A percentile compares a stretch with the other conserved stretches of the same genome.
Evolutionary conservation across 1,284 basidiomycete species (phyloP).

Genomic region (Mycosarcoma maydis): DNA sequence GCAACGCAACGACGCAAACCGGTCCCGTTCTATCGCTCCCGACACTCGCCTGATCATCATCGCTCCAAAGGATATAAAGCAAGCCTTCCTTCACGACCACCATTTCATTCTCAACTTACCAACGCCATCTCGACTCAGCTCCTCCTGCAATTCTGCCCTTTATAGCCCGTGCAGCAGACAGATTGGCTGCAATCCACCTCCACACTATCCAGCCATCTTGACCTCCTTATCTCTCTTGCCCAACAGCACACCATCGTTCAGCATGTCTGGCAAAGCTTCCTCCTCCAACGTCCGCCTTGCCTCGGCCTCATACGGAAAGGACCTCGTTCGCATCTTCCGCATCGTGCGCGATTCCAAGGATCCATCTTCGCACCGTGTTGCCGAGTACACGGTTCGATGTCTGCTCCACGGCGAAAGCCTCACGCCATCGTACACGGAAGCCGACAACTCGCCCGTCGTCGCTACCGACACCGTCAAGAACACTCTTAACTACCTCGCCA

Average conservation of each 20-base stretch:
- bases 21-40: neutral
- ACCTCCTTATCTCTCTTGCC: neutral
- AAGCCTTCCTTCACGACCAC: neutral
- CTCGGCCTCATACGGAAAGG: slow-evolving; percentile 58
- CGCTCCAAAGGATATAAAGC: slow-evolving; percentile 4
- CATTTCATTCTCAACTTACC: neutral
- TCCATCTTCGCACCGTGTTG: slow-evolving; percentile 45
- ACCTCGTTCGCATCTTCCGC: slow-evolving; percentile 58
- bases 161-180: too few species aligned
- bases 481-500: slow-evolving; percentile 75
- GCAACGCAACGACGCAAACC: neutral
- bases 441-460: slow-evolving; percentile 59
- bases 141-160: too few species aligned
- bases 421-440: slow-evolving; percentile 49
- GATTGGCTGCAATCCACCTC: too few species aligned
- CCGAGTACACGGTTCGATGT: slow-evolving; percentile 57
- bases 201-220: too few species aligned
- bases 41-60: slow-evolving; percentile 8
- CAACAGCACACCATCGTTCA: neutral
- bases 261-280: slow-evolving; percentile 45
- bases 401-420: slow-evolving; percentile 52
- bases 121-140: too few species aligned
- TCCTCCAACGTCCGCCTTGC: slow-evolving; percentile 47
- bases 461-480: slow-evolving; percentile 79
- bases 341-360: slow-evolving; percentile 54